Conservation (phyloP, 306 rosid species). For the Rosa chinensis region DNA sequence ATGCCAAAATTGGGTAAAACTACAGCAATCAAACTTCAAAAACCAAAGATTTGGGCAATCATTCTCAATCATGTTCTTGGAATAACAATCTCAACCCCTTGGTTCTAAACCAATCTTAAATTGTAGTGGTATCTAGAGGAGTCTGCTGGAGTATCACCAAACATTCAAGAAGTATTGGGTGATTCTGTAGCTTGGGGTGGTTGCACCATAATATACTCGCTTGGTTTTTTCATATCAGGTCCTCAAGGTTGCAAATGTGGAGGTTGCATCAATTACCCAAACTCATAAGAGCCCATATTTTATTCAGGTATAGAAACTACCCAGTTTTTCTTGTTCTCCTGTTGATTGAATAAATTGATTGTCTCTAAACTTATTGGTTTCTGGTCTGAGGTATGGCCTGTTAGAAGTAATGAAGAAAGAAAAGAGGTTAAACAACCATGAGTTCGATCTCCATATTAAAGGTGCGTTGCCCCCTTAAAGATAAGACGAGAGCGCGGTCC, state of each 20-base stretch:
- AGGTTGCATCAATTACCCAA: constrained; percentile 55
- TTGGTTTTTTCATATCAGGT: constrained; percentile 95
- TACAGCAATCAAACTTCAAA: no score
- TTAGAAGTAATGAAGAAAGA: constrained; percentile 96
- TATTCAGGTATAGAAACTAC: constrained; percentile 53
- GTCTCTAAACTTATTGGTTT: background rate
- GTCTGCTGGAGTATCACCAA: constrained; percentile 61
- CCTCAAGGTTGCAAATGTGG: constrained; percentile 95
- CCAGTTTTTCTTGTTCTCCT: background rate
- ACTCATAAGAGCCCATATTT: constrained; percentile 58
- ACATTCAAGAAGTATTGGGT: constrained; percentile 73
- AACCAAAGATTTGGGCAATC: no score
- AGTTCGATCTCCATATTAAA: constrained; percentile 94
- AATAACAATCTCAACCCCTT: no score
- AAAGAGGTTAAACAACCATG: constrained; percentile 92
- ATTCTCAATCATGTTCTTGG: no score
- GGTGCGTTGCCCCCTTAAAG: constrained; percentile 97
- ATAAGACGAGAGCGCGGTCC: constrained; percentile 45
- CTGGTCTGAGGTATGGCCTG: constrained; percentile 45
- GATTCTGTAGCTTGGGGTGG: constrained; percentile 99
- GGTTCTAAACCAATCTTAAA: constrained; percentile 6
- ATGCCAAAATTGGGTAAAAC: no score
- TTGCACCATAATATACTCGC: constrained; percentile 91
- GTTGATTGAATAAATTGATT: background rate
- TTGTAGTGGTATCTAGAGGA: constrained; percentile 86